A percentile compares a stretch with the other conserved stretches of the same genome.
Evolutionary conservation across 78 protist genomes (phyloP).

Genomic region (Diacronema lutheri): DNA sequence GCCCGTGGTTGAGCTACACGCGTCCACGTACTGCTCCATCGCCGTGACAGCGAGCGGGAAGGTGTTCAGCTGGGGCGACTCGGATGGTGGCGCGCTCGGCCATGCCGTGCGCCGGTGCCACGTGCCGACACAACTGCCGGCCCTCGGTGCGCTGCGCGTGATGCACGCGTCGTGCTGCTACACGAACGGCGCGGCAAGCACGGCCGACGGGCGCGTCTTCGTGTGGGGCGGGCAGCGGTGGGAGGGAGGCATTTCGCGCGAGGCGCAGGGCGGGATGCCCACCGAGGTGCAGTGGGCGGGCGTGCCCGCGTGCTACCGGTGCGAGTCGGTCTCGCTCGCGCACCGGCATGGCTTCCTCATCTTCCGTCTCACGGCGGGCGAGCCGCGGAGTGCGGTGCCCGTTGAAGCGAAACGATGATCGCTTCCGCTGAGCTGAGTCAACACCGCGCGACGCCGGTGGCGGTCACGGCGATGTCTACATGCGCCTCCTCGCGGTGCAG

Average conservation of each 20-base stretch:
- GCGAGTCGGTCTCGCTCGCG: neutral
- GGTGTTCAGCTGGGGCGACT: constrained; percentile 21
- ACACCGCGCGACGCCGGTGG: no score
- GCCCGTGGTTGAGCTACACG: neutral
- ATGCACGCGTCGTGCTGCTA: neutral
- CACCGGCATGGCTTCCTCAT: neutral
- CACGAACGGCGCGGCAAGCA: neutral
- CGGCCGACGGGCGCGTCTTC: neutral
- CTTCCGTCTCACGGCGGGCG: no score
- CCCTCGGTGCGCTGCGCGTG: neutral
- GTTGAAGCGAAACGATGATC: no score
- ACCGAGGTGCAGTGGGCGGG: neutral
- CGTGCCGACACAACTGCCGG: neutral
- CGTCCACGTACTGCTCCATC: neutral
- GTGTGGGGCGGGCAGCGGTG: neutral
- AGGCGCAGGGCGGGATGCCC: neutral
- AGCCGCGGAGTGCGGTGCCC: no score
- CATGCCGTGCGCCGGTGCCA: neutral
- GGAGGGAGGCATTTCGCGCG: neutral
- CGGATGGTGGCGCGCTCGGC: constrained; percentile 14
- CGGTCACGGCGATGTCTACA: no score
- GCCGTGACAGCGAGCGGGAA: neutral
- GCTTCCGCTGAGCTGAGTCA: no score
- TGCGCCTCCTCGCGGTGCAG: no score
- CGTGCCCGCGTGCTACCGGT: neutral